Base-by-base conservation (phyloP, 495 filamentous ascomycete species). In the Aspergillus kassunensis region DNA sequence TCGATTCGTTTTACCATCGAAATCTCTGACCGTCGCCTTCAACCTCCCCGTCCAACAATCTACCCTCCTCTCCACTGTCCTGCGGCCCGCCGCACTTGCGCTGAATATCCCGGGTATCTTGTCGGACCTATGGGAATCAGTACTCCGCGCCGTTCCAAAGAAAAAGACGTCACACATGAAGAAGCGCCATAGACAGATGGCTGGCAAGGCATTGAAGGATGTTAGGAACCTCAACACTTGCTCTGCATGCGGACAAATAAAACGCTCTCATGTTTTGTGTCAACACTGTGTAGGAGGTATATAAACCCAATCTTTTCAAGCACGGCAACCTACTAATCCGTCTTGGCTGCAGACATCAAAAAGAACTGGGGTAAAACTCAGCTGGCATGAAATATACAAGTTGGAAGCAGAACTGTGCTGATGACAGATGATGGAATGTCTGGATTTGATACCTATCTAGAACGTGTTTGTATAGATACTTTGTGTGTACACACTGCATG, bases 161-260 rank as follows among this genome's bases (percentile, higher is more conserved):
- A 97, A 96, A 74, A 99, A 97, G 82, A 95, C 91, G 9, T 96
- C 92, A 20, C 88, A 99, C 69, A 89, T 88, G 79, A 97, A 95
- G 78, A 95, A 88, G 74, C 85, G 93, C 55, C 85, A 89, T 60
- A 80, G 95, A 59, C 90, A 92, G 58, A 84, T 97, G 83, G 92
- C 90, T 15, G 92, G 92, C 60, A 97, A 97, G 69, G 90, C 82
- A 33, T 74, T 97, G 62, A 88, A 92, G 75, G 93, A 97, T 63
- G 83, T 95, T 18, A 92, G 84, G 44, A 77, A 79, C 31, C 74
- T 99, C 58, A 91, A 87, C 68, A 88, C 82, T 61, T 99, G 93
- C 62, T 84, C 92, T 1, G 87, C 83, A 12, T 99, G 93, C 64
- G 95, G 92, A 12, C 76, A 85, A 59, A 65, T 86, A 33, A 99